Conservation (phyloP, 2,329 filamentous ascomycete species). For the Colletotrichum endophyticum region DNA sequence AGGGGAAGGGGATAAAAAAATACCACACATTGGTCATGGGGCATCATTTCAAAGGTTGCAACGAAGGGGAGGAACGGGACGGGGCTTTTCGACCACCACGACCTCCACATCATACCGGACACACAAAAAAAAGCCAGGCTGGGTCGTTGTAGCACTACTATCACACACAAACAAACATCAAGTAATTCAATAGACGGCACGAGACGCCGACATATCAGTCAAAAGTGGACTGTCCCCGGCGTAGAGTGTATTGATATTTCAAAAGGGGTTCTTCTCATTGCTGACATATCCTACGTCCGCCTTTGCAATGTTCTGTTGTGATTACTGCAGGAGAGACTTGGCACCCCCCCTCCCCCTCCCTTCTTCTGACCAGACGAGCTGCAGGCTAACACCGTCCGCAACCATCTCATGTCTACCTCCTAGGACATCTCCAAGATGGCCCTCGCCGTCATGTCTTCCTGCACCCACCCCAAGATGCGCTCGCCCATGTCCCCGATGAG, state of each 20-base stretch:
- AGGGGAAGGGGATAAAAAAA: conserved; percentile 7
- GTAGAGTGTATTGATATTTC: background rate
- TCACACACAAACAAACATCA: background rate
- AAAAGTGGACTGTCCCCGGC: background rate
- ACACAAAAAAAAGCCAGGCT: conserved; percentile 2
- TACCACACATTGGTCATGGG: conserved; percentile 14
- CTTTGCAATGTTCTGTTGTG: background rate
- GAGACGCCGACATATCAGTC: conserved; percentile 5
- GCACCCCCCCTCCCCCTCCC: background rate
- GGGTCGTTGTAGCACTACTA: conserved; percentile 17
- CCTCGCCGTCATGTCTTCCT: conserved; percentile 60
- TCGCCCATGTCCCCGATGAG: conserved; percentile 78
- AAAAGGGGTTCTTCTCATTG: background rate
- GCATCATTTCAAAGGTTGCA: conserved; percentile 12
- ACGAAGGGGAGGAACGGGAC: conserved; percentile 13
- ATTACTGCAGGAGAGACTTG: background rate
- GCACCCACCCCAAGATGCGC: conserved; percentile 72
- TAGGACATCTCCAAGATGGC: conserved; percentile 35
- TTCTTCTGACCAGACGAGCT: background rate
- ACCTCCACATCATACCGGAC: conserved; percentile 4
- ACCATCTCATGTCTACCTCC: background rate
- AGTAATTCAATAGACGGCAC: conserved; percentile 17
- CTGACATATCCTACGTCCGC: background rate
- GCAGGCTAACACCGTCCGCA: background rate
- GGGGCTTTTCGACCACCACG: background rate